These are phyloP conservation scores for Stevia rebaudiana DNA, from an alignment of 140 eudicot species.

Conservation along the genomic window DNA sequence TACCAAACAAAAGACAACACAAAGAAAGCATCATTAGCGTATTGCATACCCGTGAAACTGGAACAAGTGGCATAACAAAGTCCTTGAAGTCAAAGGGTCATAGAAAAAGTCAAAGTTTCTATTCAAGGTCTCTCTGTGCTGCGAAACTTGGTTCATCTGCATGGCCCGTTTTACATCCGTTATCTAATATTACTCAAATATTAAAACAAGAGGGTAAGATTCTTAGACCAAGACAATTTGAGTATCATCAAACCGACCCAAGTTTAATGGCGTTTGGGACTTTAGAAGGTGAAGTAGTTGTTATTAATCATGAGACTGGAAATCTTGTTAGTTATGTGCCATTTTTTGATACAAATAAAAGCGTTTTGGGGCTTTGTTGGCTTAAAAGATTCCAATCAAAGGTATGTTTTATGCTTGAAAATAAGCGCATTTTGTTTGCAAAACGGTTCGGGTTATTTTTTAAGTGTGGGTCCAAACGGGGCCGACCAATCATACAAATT, in stretches of 20 bases:
- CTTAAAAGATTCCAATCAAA: conserved; percentile 60
- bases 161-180: conserved; percentile 46
- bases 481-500: background rate
- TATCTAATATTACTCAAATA: conserved; percentile 36
- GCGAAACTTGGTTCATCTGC: conserved; percentile 65
- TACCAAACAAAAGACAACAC: conserved; percentile 57
- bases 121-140: conserved; percentile 65
- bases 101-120: conserved; percentile 38
- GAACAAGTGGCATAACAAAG: conserved; percentile 26
- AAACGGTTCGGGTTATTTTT: background rate
- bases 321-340: conserved; percentile 46
- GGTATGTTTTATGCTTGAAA: conserved; percentile 38
- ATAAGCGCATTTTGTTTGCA: background rate
- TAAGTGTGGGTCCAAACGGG: background rate
- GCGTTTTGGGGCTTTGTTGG: conserved; percentile 89
- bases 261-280: conserved; percentile 78
- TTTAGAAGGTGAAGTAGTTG: conserved; percentile 71
- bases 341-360: conserved; percentile 34
- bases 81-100: conserved; percentile 29
- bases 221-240: conserved; percentile 81
- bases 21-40: conserved; percentile 55
- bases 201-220: conserved; percentile 27
- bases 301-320: conserved; percentile 64
- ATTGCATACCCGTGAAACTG: conserved; percentile 62
- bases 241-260: conserved; percentile 68